These are phyloP conservation scores for Gossypium rotundifolium DNA, from an alignment of 345 rosid genomes.

Conservation along the genomic window DNA sequence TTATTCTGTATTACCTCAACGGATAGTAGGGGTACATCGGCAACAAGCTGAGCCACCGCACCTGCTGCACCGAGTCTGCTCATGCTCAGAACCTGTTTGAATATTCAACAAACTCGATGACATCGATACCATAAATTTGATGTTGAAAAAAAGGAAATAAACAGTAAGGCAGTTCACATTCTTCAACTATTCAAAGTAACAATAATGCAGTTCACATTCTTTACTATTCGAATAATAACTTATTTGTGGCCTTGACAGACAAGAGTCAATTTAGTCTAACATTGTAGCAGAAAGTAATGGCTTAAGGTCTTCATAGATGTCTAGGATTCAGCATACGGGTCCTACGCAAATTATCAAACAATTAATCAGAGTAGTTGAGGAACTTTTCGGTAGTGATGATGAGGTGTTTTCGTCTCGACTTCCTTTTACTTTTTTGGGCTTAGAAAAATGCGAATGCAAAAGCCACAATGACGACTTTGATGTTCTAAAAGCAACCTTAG, in stretches of 20 bases:
- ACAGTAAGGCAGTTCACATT: conserved; percentile 11
- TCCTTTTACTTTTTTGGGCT: neutral
- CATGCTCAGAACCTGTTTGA: conserved; percentile 64
- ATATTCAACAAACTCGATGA: neutral
- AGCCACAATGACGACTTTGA: neutral
- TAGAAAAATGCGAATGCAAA: neutral
- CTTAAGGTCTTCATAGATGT: conserved; percentile 16
- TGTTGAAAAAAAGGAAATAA: neutral
- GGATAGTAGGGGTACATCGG: conserved; percentile 56
- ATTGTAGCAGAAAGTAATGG: conserved; percentile 20
- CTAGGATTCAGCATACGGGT: conserved; percentile 26
- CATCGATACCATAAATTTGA: neutral
- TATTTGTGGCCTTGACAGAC: conserved; percentile 13
- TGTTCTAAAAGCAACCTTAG: neutral
- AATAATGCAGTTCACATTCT: conserved; percentile 12
- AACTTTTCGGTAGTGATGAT: conserved; percentile 1
- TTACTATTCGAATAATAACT: conserved; percentile 8
- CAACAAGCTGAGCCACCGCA: conserved; percentile 71
- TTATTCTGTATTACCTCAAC: conserved; percentile 37
- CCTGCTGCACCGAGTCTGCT: conserved; percentile 68
- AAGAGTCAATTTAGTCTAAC: conserved; percentile 25
- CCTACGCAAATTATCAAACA: conserved; percentile 23
- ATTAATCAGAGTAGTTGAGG: conserved; percentile 4
- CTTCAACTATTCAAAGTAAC: neutral
- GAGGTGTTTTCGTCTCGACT: neutral